Conservation (phyloP, 352 stramenopile genomes). For the Ophiocytium majus region DNA sequence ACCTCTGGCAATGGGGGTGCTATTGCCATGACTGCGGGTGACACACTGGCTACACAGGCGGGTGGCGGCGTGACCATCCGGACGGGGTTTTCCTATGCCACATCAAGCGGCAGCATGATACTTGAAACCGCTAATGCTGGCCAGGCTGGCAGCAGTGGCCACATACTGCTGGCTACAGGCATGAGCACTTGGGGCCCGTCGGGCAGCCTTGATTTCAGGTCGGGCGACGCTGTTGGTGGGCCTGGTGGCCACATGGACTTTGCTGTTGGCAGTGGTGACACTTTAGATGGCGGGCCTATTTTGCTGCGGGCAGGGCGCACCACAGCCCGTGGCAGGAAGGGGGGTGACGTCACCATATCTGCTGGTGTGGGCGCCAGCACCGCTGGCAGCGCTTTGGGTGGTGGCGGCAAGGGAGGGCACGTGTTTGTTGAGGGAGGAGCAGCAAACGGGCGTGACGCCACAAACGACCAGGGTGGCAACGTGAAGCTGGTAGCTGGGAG, state of each 20-base stretch:
- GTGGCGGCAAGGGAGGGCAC: constrained; percentile 66
- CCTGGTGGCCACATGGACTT: constrained; percentile 50
- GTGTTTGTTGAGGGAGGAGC: constrained; percentile 55
- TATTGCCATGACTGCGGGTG: constrained; percentile 49
- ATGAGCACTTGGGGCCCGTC: constrained; percentile 57
- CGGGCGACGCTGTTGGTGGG: constrained; percentile 59
- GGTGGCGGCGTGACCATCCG: constrained; percentile 52
- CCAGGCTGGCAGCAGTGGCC: constrained; percentile 35
- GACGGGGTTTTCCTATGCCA: constrained; percentile 36
- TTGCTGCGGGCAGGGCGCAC: constrained; percentile 46
- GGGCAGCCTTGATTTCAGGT: constrained; percentile 59
- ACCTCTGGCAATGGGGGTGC: constrained; percentile 45
- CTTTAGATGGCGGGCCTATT: constrained; percentile 43
- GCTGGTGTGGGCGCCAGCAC: constrained; percentile 61
- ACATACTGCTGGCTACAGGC: constrained; percentile 51
- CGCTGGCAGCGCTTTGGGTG: constrained; percentile 66
- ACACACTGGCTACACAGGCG: constrained; percentile 34
- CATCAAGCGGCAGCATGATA: constrained; percentile 55
- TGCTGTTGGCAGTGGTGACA: constrained; percentile 50
- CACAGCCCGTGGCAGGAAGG: constrained; percentile 56
- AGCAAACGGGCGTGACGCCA: constrained; percentile 32
- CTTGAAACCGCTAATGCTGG: constrained; percentile 61
- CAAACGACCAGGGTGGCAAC: constrained; percentile 33
- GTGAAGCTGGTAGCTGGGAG: constrained; percentile 52
- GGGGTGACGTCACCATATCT: constrained; percentile 61